Percentiles rank a stretch among this genome's conserved stretches.
Conservation (phyloP, 2,329 filamentous ascomycete species). For the Arthrobotrys musiformis region DNA sequence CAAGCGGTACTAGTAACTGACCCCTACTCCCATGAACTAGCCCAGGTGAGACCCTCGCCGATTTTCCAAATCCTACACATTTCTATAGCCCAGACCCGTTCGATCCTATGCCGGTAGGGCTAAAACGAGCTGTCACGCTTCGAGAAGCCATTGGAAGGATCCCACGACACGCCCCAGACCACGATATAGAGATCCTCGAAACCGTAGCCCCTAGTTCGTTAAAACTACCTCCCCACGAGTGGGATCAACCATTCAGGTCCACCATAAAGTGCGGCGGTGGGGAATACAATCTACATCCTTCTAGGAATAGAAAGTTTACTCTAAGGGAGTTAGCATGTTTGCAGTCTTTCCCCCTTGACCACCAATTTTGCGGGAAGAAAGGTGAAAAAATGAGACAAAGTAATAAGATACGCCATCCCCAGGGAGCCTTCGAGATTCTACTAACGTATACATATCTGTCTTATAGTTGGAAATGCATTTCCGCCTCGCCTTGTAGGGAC, state of each 20-base stretch:
- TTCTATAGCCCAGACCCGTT: conserved; percentile 59
- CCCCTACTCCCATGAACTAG: conserved; percentile 62
- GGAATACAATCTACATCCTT: conserved; percentile 73
- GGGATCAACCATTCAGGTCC: conserved; percentile 61
- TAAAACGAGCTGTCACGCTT: conserved; percentile 63
- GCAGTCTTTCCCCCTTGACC: conserved; percentile 74
- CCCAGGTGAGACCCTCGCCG: conserved; percentile 76
- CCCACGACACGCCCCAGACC: conserved; percentile 61
- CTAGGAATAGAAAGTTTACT: conserved; percentile 72
- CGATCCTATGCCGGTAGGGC: conserved; percentile 60
- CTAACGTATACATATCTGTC: background rate
- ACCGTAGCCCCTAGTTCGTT: conserved; percentile 61
- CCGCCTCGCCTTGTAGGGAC: conserved; percentile 46
- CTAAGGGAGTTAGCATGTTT: conserved; percentile 75
- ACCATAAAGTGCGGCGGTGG: conserved; percentile 73
- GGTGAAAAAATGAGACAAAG: conserved; percentile 52
- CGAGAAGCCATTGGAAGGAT: conserved; percentile 63
- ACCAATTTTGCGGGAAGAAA: conserved; percentile 66
- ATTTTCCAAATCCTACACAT: conserved; percentile 74
- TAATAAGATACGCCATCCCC: background rate
- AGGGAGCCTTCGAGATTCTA: background rate
- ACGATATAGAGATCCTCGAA: conserved; percentile 60
- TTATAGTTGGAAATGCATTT: conserved; percentile 47
- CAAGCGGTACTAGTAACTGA: background rate
- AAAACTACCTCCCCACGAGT: conserved; percentile 55